Conservation (phyloP, 2,329 filamentous ascomycete species). For the Fusarium sp. region DNA sequence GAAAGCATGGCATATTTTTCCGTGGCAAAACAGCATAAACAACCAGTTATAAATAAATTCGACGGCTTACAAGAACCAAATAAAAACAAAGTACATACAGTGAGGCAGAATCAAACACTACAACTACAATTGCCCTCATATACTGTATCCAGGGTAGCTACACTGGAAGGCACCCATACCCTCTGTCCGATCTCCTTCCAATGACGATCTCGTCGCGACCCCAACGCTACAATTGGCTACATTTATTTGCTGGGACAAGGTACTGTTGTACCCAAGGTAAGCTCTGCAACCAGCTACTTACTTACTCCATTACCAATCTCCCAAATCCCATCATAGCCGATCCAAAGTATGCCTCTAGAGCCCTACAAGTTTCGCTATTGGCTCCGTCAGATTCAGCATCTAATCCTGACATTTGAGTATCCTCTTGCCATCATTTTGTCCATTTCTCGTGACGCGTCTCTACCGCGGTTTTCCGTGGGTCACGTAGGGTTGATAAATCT, state of each 20-base stretch:
- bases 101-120: too few relatives aligned
- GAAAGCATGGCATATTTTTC: too few relatives aligned
- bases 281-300: constrained; percentile 3
- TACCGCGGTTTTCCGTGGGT: constrained; percentile 38
- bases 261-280: constrained; percentile 2
- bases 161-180: constrained; percentile 15
- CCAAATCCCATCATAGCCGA: constrained; percentile 28
- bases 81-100: too few relatives aligned
- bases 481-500: constrained; percentile 22
- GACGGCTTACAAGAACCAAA: too few relatives aligned
- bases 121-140: background rate
- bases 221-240: constrained; percentile 42
- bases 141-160: constrained; percentile 20
- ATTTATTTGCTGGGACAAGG: background rate
- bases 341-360: constrained; percentile 21
- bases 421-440: constrained; percentile 8
- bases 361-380: constrained; percentile 11
- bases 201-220: constrained; percentile 36
- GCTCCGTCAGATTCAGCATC: constrained; percentile 14
- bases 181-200: constrained; percentile 30
- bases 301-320: constrained; percentile 30
- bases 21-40: too few relatives aligned
- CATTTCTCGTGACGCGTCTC: constrained; percentile 5
- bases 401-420: constrained; percentile 7
- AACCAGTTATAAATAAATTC: too few relatives aligned